Evolutionary conservation across 768 basidiomycete genomes (phyloP).

Genomic region (Dentipellis fragilis): DNA sequence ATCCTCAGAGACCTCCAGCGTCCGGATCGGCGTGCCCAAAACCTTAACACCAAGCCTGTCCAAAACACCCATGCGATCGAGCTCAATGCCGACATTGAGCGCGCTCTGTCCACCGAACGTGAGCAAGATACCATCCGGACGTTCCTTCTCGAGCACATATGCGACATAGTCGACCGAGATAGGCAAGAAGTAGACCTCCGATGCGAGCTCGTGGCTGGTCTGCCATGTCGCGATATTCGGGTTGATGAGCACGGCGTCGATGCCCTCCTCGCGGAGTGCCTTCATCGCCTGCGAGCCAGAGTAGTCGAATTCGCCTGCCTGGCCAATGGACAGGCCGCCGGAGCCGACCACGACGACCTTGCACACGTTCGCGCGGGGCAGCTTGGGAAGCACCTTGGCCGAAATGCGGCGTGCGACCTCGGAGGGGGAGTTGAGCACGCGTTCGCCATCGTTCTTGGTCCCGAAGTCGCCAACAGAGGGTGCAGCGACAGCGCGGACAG

Average conservation of each 20-base stretch:
- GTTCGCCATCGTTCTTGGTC: conserved; percentile 31
- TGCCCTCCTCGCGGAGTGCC: conserved; percentile 91
- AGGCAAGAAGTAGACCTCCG: conserved; percentile 95
- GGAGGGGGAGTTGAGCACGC: conserved; percentile 86
- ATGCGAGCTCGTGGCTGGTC: conserved; percentile 94
- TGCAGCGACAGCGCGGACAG: conserved; percentile 17
- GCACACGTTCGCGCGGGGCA: conserved; percentile 84
- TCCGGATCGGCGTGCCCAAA: conserved; percentile 93
- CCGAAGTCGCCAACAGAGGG: conserved; percentile 19
- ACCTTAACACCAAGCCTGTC: conserved; percentile 75
- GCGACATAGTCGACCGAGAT: conserved; percentile 97
- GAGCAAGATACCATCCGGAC: conserved; percentile 92
- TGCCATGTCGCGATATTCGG: conserved; percentile 99
- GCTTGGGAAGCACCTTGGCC: conserved; percentile 86
- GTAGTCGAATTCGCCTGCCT: conserved; percentile 99
- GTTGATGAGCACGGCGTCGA: conserved; percentile 91
- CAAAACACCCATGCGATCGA: conserved; percentile 6
- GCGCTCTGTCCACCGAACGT: conserved; percentile 80
- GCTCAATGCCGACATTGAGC: conserved; percentile 1
- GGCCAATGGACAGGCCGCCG: conserved; percentile 93
- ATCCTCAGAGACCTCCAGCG: conserved; percentile 96
- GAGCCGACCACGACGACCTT: conserved; percentile 95
- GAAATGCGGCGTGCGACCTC: conserved; percentile 91
- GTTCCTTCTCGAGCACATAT: conserved; percentile 96
- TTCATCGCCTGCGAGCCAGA: conserved; percentile 98